Evolutionary conservation across 345 rosid genomes (phyloP).

Genomic region (Populus deltoides): DNA sequence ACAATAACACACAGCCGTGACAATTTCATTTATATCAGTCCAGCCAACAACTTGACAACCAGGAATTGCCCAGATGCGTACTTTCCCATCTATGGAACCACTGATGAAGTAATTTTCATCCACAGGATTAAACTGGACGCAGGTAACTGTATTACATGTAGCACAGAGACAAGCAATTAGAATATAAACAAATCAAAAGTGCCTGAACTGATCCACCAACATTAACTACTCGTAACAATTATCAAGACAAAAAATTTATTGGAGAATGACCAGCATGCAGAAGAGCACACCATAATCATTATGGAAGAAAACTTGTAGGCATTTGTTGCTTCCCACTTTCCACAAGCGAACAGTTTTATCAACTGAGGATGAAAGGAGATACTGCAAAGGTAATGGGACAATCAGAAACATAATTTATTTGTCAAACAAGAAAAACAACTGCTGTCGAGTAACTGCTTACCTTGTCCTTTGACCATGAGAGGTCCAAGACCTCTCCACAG

Average conservation of each 20-base stretch:
- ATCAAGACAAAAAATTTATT: background rate
- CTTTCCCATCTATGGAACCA: slow-evolving; percentile 28
- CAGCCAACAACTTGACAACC: slow-evolving; percentile 45
- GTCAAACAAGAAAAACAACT: background rate
- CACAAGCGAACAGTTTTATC: slow-evolving; percentile 58
- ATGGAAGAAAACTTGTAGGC: slow-evolving; percentile 39
- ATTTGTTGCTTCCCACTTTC: slow-evolving; percentile 44
- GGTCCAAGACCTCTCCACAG: slow-evolving; percentile 42
- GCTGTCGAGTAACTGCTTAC: slow-evolving; percentile 23
- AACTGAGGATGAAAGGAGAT: slow-evolving; percentile 45
- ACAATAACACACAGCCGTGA: slow-evolving; percentile 40
- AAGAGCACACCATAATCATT: slow-evolving; percentile 38
- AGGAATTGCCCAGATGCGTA: slow-evolving; percentile 23
- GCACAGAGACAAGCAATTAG: background rate
- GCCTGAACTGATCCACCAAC: background rate
- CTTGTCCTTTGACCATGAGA: slow-evolving; percentile 52
- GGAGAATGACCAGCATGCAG: background rate
- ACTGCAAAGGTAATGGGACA: slow-evolving; percentile 27
- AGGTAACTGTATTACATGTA: slow-evolving; percentile 6
- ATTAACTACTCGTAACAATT: background rate
- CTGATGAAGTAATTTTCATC: slow-evolving; percentile 19
- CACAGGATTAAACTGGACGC: slow-evolving; percentile 20
- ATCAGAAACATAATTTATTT: slow-evolving; percentile 9
- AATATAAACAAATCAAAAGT: background rate
- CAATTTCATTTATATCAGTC: slow-evolving; percentile 41